phyloP scores from a whole-genome alignment of 1,139 yeast species.

The Taiozyma onychis region DNA sequence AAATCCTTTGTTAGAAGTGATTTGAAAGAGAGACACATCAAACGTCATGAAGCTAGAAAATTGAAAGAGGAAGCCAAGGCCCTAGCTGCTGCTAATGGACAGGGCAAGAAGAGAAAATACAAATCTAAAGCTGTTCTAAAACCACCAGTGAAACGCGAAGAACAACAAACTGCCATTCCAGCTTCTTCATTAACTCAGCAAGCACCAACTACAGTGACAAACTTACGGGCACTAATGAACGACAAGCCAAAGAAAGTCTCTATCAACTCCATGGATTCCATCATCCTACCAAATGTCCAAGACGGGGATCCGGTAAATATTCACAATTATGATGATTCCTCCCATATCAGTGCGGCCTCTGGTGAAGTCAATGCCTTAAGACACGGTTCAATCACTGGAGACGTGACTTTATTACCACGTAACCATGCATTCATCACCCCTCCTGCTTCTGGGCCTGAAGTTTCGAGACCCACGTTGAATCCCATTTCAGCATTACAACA shows the following conservation, averaged over 20 bases:
- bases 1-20: conserved; percentile 61
- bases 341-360: conserved; percentile 19
- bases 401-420: not conserved
- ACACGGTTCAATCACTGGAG: conserved; percentile 5
- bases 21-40: conserved; percentile 43
- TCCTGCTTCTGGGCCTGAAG: not conserved
- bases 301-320: conserved; percentile 20
- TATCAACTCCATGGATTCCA: conserved; percentile 22
- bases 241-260: conserved; percentile 9
- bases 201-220: conserved; percentile 1
- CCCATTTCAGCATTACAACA: not conserved
- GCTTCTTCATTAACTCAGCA: not conserved
- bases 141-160: not conserved
- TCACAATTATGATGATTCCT: conserved; percentile 19
- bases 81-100: conserved; percentile 13
- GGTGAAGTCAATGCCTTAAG: conserved; percentile 17
- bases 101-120: conserved; percentile 9
- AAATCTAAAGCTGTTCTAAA: not conserved
- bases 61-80: conserved; percentile 24
- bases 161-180: not conserved
- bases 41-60: conserved; percentile 37
- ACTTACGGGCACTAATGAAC: not conserved
- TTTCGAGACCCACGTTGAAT: not conserved
- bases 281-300: conserved; percentile 23
- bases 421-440: not conserved